Base-by-base conservation (phyloP, 352 stramenopile species). In the Peronospora belbahrii region DNA sequence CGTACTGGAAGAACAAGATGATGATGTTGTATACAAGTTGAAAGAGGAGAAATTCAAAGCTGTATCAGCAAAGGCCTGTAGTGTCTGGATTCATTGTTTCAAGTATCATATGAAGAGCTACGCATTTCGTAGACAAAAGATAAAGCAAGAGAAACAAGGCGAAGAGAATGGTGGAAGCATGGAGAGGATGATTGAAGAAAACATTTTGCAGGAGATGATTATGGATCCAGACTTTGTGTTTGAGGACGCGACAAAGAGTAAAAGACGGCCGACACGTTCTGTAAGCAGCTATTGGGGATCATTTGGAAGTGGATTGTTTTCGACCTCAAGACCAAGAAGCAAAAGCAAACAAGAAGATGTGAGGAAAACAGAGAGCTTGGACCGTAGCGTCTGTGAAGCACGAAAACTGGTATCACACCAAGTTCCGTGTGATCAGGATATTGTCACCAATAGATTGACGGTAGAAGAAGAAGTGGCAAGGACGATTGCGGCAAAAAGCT, bases 31-130 rank as follows among this genome's bases (percentile, higher is more conserved):
- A n/a, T n/a, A n/a, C n/a, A n/a, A n/a, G n/a, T n/a, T n/a, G n/a
- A 50, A 74, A 45, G 49, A 74, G 7, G 70, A 85, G 47, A 43
- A 33, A 4, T 52, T 85, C 15, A 65, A 68, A 8, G 56, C 70
- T 0, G 70, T 85, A 23, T 74, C 65, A 31, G 33, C 41, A 4
- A 83, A 83, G 32, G 37, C 62, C 2, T 56, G 62, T 8, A 64
- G 46, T 6, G 64, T 85, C 10, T 85, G 67, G 74, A 51, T 65
- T 11, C 74, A 85, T 48, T 85, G 74, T 52, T 78, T 85, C 17
- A 74, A 70, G 43, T 65, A 75, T 36, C 68, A 83, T 35, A 74
- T 81, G 70, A 71, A 70, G 42, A 76, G 70, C 42, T 66, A 77
- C 35, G 30, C 40, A 9, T 42, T 70, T 10, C 55, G 60, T 0